Conservation (phyloP, 441 rosid species). For the Brassica hybrid region DNA sequence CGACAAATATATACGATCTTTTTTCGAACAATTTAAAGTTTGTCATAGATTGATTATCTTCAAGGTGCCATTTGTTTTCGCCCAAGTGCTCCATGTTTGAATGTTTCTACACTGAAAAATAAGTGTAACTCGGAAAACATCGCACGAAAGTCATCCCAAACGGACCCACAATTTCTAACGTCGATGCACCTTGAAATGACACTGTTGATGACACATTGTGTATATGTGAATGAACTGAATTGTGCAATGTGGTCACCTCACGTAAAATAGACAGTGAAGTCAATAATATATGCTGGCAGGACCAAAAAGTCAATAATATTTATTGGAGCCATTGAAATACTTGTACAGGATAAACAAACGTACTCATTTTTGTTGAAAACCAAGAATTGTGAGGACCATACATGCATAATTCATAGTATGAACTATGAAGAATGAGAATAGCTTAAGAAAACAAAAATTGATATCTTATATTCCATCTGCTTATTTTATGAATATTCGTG, state of each 20-base stretch:
- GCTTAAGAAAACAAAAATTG: too few species aligned
- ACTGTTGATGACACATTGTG: slow-evolving; percentile 17
- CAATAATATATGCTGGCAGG: slow-evolving; percentile 6
- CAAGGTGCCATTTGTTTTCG: neutral
- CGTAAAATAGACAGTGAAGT: slow-evolving; percentile 11
- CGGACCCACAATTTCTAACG: slow-evolving; percentile 32
- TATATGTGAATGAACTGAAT: slow-evolving; percentile 4
- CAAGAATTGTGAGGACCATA: too few species aligned
- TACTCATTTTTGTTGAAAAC: neutral
- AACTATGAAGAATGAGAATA: too few species aligned
- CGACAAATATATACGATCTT: neutral
- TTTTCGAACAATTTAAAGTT: neutral
- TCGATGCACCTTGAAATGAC: slow-evolving; percentile 26
- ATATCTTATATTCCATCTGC: too few species aligned
- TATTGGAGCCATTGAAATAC: slow-evolving; percentile 19
- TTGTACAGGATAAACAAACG: neutral
- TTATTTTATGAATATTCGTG: neutral
- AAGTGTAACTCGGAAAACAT: neutral
- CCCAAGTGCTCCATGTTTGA: neutral
- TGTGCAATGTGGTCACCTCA: slow-evolving; percentile 17
- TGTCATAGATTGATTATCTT: slow-evolving; percentile 1
- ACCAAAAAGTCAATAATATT: slow-evolving; percentile 18
- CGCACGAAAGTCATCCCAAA: slow-evolving; percentile 27
- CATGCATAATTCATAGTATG: neutral
- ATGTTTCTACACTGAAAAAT: neutral